Evolutionary conservation across 2,329 filamentous ascomycete genomes (phyloP).

Genomic region (Phyllosticta citriasiana): DNA sequence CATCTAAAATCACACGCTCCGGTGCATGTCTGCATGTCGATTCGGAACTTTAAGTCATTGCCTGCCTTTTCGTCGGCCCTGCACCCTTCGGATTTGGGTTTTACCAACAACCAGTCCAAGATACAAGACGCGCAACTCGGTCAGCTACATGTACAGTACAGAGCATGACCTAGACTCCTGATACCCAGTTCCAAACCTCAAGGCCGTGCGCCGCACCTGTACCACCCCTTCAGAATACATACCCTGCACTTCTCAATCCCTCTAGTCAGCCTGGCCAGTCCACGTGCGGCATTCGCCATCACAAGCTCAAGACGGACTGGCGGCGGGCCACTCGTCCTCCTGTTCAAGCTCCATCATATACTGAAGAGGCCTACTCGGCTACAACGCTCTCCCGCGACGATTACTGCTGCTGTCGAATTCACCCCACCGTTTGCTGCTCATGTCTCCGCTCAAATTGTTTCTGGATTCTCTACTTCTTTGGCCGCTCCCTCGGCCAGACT

Average conservation of each 20-base stretch:
- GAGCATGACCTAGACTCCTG: not conserved
- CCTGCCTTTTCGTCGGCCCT: not conserved
- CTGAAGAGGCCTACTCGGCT: no score
- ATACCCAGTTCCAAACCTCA: not conserved
- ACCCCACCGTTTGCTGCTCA: no score
- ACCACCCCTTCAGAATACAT: not conserved
- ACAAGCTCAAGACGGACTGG: not conserved
- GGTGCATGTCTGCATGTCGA: not conserved
- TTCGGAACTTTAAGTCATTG: not conserved
- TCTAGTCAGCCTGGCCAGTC: constrained; percentile 2
- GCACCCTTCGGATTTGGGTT: not conserved
- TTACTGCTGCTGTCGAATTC: no score
- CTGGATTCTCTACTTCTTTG: no score
- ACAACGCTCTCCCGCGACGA: no score
- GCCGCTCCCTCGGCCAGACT: no score
- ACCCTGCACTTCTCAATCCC: not conserved
- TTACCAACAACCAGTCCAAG: not conserved
- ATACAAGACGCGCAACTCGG: not conserved
- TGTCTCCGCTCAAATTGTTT: no score
- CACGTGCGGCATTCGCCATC: constrained; percentile 8
- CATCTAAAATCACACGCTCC: not conserved
- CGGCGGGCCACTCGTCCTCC: constrained; percentile 13
- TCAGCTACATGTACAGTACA: not conserved
- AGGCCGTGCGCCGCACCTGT: constrained; percentile 1
- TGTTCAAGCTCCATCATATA: constrained; percentile 12